Evolutionary conservation across 352 stramenopile species (phyloP).

Genomic region (Pythium insidiosum): DNA sequence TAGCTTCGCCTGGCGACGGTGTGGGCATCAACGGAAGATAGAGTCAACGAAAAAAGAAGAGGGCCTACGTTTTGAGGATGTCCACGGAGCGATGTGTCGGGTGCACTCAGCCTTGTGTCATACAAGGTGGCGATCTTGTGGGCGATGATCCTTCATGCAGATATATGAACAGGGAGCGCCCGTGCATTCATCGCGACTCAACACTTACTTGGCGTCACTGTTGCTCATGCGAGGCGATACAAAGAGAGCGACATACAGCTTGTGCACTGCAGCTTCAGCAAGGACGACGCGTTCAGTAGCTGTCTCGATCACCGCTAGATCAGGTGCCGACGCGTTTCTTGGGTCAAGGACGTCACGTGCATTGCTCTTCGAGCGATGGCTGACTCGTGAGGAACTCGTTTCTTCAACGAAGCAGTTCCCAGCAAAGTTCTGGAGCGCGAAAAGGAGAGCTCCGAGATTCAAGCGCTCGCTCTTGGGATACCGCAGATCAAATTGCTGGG

Average conservation of each 20-base stretch:
- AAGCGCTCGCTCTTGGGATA: slow-evolving; percentile 47
- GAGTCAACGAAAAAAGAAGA: no score
- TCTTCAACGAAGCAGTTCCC: slow-evolving; percentile 23
- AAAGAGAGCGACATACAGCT: slow-evolving; percentile 26
- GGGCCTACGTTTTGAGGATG: no score
- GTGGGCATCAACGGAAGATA: no score
- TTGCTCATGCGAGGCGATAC: slow-evolving; percentile 17
- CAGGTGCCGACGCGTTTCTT: no score
- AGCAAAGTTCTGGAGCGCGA: slow-evolving; percentile 57
- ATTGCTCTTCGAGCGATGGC: not conserved
- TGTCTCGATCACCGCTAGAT: slow-evolving; percentile 35
- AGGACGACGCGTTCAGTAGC: slow-evolving; percentile 37
- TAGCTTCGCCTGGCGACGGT: no score
- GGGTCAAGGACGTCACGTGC: not conserved
- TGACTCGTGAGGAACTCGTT: not conserved
- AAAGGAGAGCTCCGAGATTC: slow-evolving; percentile 53
- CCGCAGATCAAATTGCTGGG: slow-evolving; percentile 28
- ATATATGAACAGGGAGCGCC: no score
- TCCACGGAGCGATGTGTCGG: no score
- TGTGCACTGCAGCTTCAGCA: slow-evolving; percentile 12
- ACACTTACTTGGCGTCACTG: slow-evolving; percentile 24
- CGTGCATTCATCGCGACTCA: no score
- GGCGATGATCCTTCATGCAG: no score
- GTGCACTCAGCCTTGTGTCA: no score
- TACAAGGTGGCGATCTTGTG: no score